These are phyloP conservation scores for Pisolithus marmoratus DNA, from an alignment of 768 basidiomycete genomes.

Conservation along the genomic window DNA sequence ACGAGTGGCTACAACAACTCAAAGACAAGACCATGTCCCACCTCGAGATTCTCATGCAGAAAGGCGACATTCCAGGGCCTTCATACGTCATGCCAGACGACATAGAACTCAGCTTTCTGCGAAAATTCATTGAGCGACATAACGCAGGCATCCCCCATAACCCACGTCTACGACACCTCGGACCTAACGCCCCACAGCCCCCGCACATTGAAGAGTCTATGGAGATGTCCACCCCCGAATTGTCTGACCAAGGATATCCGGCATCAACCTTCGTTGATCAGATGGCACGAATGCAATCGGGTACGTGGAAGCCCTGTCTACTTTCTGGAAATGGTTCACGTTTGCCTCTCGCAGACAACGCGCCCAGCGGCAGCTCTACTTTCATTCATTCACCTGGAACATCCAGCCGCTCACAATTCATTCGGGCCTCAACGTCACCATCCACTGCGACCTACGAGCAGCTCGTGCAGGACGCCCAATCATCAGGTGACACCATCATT, in stretches of 20 bases:
- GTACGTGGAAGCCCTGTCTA: conserved; percentile 12
- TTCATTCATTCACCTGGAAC: conserved; percentile 27
- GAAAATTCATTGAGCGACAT: conserved; percentile 79
- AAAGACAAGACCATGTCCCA: conserved; percentile 90
- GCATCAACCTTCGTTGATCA: conserved; percentile 26
- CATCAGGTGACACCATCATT: conserved; percentile 45
- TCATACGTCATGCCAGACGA: conserved; percentile 79
- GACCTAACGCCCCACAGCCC: conserved; percentile 23
- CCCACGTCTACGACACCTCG: conserved; percentile 63
- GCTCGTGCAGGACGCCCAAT: conserved; percentile 51
- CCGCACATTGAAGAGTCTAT: conserved; percentile 30
- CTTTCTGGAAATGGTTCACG: conserved; percentile 2
- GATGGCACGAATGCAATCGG: conserved; percentile 31
- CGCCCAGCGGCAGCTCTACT: conserved; percentile 25
- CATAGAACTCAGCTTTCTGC: conserved; percentile 69
- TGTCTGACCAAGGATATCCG: conserved; percentile 29
- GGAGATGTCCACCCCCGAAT: conserved; percentile 29
- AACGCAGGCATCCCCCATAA: conserved; percentile 72
- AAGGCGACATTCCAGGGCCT: conserved; percentile 80
- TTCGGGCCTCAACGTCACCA: conserved; percentile 47
- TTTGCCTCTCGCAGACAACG: conserved; percentile 15
- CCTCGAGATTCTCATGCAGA: conserved; percentile 81
- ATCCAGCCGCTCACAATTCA: conserved; percentile 29
- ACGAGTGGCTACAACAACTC: conserved; percentile 82
- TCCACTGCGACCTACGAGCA: conserved; percentile 46